Percentiles rank a stretch among this genome's conserved stretches.
Evolutionary conservation across 495 filamentous ascomycete species (phyloP).

Genomic region (Trichoderma reesei): DNA sequence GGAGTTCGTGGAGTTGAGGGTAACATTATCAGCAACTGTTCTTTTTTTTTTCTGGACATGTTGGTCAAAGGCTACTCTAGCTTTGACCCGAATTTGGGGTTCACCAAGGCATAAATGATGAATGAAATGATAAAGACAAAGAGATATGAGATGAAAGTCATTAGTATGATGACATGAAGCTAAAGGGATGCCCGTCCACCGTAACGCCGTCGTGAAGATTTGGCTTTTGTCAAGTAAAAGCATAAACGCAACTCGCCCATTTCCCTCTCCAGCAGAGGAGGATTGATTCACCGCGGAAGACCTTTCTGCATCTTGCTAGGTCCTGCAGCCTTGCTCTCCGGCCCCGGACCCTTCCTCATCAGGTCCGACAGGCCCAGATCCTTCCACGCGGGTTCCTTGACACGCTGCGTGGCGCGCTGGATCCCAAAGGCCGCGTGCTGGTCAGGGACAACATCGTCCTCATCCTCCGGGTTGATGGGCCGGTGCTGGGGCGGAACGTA

Average conservation of each 20-base stretch:
- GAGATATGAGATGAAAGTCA: not conserved
- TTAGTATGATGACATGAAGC: not conserved
- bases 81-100: not conserved
- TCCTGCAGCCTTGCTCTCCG: constrained; percentile 17
- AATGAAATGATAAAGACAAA: not conserved
- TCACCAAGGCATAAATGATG: not conserved
- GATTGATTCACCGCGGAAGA: constrained; percentile 34
- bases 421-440: constrained; percentile 98
- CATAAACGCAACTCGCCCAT: not conserved
- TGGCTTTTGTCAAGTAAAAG: not conserved
- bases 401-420: constrained; percentile 66
- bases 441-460: constrained; percentile 95
- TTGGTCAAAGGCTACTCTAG: not conserved
- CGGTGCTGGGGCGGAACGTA: constrained; percentile 84
- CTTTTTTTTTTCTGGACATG: not conserved
- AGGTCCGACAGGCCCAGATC: constrained; percentile 71
- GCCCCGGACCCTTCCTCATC: constrained; percentile 47
- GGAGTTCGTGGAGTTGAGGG: constrained; percentile 17
- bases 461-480: constrained; percentile 92
- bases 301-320: constrained; percentile 23
- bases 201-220: not conserved
- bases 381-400: constrained; percentile 68
- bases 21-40: constrained; percentile 12
- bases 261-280: not conserved
- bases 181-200: not conserved